Evolutionary conservation across 2,329 filamentous ascomycete genomes (phyloP).

Genomic region (Nemania bipapillata): DNA sequence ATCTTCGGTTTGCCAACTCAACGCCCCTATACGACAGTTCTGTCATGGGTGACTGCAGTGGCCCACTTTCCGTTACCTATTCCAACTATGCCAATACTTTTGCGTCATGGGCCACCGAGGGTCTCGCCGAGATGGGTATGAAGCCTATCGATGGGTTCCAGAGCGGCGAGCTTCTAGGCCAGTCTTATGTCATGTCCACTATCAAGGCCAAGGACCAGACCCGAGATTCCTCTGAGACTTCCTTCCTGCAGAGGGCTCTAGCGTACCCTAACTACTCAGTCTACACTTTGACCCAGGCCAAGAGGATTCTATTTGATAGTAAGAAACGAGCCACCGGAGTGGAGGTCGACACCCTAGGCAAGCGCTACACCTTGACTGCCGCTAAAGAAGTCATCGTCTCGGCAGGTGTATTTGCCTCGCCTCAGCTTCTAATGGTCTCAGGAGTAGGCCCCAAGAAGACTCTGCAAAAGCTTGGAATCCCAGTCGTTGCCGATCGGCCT

Average conservation of each 20-base stretch:
- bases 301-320: slow-evolving; percentile 58
- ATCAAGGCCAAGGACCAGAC: background rate
- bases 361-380: slow-evolving; percentile 45
- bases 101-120: slow-evolving; percentile 1
- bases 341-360: slow-evolving; percentile 37
- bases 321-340: slow-evolving; percentile 52
- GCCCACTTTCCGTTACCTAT: slow-evolving; percentile 8
- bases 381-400: slow-evolving; percentile 56
- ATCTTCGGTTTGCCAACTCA: slow-evolving; percentile 5
- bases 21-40: background rate
- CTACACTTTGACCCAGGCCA: background rate
- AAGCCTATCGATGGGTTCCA: background rate
- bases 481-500: slow-evolving; percentile 63
- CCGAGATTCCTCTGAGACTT: slow-evolving; percentile 11
- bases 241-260: background rate
- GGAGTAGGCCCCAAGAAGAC: slow-evolving; percentile 53
- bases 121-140: slow-evolving; percentile 1
- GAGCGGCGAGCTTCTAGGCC: slow-evolving; percentile 7
- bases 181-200: slow-evolving; percentile 5
- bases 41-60: background rate
- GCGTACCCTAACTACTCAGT: background rate
- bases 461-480: slow-evolving; percentile 56
- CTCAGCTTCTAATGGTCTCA: slow-evolving; percentile 56
- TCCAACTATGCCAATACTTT: slow-evolving; percentile 8
- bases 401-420: slow-evolving; percentile 55